Conservation (phyloP, 768 basidiomycete genomes). For the Suillus paluster region DNA sequence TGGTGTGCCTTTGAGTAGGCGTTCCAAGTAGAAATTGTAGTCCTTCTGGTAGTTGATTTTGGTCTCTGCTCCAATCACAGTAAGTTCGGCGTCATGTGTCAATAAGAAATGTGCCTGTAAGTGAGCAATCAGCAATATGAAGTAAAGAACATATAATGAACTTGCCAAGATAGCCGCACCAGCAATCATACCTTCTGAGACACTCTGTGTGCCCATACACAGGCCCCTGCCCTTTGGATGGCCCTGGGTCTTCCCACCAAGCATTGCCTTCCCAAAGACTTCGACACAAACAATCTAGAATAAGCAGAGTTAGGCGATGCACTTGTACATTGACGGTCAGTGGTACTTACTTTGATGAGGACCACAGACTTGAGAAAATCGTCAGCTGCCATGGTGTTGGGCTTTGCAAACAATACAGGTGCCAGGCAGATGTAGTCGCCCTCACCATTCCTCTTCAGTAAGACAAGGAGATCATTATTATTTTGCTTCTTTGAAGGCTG, state of each 20-base stretch:
- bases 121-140: not conserved
- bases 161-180: slow-evolving; percentile 3
- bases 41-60: slow-evolving; percentile 5
- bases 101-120: slow-evolving; percentile 4
- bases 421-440: not conserved
- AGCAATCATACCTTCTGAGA: slow-evolving; percentile 1
- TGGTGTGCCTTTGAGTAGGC: not conserved
- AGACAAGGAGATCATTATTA: not conserved
- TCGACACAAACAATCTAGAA: slow-evolving; percentile 2
- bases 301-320: not conserved
- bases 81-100: not conserved
- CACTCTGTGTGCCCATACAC: not conserved
- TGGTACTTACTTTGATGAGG: slow-evolving; percentile 1
- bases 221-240: not conserved
- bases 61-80: not conserved
- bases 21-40: slow-evolving; percentile 3
- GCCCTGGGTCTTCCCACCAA: slow-evolving; percentile 4
- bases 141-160: not conserved
- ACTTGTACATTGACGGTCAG: not conserved
- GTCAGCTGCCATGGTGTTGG: not conserved
- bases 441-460: not conserved
- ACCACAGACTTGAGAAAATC: slow-evolving; percentile 1
- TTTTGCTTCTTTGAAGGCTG: not conserved
- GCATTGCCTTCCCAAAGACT: slow-evolving; percentile 8
- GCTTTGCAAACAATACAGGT: slow-evolving; percentile 1